phyloP scores from a whole-genome alignment of 768 basidiomycete species.

The Pleurotus platypus region DNA sequence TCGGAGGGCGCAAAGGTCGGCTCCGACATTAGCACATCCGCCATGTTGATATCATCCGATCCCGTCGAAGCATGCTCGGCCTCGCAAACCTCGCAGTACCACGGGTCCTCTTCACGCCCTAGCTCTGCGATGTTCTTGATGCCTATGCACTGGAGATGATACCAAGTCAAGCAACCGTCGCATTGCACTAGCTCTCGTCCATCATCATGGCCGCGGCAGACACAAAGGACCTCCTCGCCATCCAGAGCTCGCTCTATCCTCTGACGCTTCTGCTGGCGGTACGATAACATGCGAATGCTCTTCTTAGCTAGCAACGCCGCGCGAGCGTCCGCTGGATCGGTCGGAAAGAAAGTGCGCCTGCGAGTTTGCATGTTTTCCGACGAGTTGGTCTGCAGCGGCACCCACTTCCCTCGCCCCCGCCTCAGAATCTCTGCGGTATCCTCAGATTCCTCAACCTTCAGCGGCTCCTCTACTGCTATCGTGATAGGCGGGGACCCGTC shows the following conservation, averaged over 20 bases:
- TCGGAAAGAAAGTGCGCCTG: slow-evolving; percentile 41
- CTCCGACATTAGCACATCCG: slow-evolving; percentile 35
- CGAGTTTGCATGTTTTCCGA: slow-evolving; percentile 15
- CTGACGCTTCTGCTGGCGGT: slow-evolving; percentile 43
- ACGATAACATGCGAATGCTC: slow-evolving; percentile 59
- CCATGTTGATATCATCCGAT: slow-evolving; percentile 7
- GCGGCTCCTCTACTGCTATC: slow-evolving; percentile 27
- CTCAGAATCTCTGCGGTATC: slow-evolving; percentile 25
- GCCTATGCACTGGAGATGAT: slow-evolving; percentile 78
- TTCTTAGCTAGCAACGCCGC: slow-evolving; percentile 71
- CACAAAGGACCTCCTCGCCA: slow-evolving; percentile 54
- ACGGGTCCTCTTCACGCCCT: slow-evolving; percentile 74
- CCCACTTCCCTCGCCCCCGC: slow-evolving; percentile 58
- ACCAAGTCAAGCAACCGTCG: slow-evolving; percentile 78
- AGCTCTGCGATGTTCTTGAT: slow-evolving; percentile 60
- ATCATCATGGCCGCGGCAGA: slow-evolving; percentile 65
- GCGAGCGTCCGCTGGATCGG: slow-evolving; percentile 75
- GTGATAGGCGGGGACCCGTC: slow-evolving; percentile 19
- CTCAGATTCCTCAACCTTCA: slow-evolving; percentile 23
- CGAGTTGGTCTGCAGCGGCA: slow-evolving; percentile 42
- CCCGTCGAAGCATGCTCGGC: slow-evolving; percentile 13
- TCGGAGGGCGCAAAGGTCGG: slow-evolving; percentile 72
- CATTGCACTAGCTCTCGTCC: slow-evolving; percentile 81
- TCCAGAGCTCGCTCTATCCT: slow-evolving; percentile 31
- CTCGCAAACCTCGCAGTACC: slow-evolving; percentile 67